Percentiles rank a stretch among this genome's conserved stretches.
These are phyloP conservation scores for Fusarium hainanense DNA, from an alignment of 2,329 filamentous ascomycete species.

Conservation along the genomic window DNA sequence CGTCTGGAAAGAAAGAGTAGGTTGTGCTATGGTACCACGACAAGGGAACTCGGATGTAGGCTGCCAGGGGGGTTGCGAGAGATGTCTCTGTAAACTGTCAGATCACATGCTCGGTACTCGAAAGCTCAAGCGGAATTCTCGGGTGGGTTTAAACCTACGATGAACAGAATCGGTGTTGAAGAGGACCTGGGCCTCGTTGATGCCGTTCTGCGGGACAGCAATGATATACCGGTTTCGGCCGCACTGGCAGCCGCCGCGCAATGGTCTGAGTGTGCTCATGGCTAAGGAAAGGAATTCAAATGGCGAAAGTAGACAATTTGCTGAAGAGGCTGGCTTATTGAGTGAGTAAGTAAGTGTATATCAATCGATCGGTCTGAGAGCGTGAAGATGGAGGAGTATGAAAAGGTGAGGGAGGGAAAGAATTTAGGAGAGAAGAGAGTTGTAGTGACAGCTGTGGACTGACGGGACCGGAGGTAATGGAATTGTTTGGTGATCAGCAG, in stretches of 20 bases:
- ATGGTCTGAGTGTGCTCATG: slow-evolving; percentile 63
- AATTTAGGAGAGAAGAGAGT: slow-evolving; percentile 16
- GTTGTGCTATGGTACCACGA: slow-evolving; percentile 83
- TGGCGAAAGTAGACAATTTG: not conserved
- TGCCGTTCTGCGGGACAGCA: slow-evolving; percentile 69
- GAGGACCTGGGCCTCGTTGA: slow-evolving; percentile 72
- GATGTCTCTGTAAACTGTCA: slow-evolving; percentile 63
- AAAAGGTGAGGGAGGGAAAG: not conserved
- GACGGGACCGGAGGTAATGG: slow-evolving; percentile 5
- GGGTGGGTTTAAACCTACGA: slow-evolving; percentile 66
- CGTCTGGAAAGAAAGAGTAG: slow-evolving; percentile 80
- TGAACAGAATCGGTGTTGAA: slow-evolving; percentile 78
- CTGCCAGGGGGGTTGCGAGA: slow-evolving; percentile 77
- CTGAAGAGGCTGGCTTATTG: not conserved
- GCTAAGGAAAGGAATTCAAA: slow-evolving; percentile 25
- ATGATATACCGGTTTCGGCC: slow-evolving; percentile 87
- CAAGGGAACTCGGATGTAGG: slow-evolving; percentile 86
- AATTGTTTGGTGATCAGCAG: slow-evolving; percentile 35
- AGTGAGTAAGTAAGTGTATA: not conserved
- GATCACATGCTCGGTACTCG: slow-evolving; percentile 3
- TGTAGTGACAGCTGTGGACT: slow-evolving; percentile 8
- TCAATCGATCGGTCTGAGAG: not conserved
- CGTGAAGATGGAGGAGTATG: not conserved
- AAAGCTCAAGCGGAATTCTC: not conserved
- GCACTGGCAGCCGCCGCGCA: slow-evolving; percentile 85